These are phyloP conservation scores for Saturnispora bothae DNA, from an alignment of 805 yeast species.

Conservation along the genomic window DNA sequence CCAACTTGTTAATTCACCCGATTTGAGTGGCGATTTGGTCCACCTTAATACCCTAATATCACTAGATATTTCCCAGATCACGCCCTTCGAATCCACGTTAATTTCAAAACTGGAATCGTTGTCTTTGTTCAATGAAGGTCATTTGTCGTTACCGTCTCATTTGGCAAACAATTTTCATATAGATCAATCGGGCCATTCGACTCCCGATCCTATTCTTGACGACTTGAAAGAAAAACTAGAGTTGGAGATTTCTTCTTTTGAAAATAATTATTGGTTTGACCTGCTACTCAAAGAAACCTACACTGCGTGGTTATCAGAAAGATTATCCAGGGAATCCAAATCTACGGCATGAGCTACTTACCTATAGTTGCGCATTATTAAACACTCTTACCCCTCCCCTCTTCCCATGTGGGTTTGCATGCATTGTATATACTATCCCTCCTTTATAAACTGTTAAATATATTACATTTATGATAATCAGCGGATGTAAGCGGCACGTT, in stretches of 20 bases:
- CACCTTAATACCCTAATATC: not conserved
- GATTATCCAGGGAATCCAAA: not conserved
- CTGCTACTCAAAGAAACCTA: not conserved
- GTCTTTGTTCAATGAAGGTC: not conserved
- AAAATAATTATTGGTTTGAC: conserved; percentile 1
- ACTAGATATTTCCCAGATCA: not conserved
- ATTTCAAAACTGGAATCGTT: no score
- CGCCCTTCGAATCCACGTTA: not conserved
- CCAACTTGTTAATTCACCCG: not conserved
- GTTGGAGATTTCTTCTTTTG: not conserved
- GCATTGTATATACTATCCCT: not conserved
- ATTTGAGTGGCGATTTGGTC: not conserved
- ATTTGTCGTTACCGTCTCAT: not conserved
- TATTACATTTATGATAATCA: no score
- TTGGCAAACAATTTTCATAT: not conserved
- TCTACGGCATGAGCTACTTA: no score
- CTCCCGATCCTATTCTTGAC: not conserved
- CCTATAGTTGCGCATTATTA: no score
- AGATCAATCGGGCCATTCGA: not conserved
- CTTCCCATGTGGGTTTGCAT: no score
- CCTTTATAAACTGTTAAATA: no score
- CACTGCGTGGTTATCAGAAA: not conserved
- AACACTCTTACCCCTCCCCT: no score
- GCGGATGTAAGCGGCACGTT: no score
- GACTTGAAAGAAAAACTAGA: conserved; percentile 1